Conservation (phyloP, 2,329 filamentous ascomycete species). For the Neofusicoccum ribis region DNA sequence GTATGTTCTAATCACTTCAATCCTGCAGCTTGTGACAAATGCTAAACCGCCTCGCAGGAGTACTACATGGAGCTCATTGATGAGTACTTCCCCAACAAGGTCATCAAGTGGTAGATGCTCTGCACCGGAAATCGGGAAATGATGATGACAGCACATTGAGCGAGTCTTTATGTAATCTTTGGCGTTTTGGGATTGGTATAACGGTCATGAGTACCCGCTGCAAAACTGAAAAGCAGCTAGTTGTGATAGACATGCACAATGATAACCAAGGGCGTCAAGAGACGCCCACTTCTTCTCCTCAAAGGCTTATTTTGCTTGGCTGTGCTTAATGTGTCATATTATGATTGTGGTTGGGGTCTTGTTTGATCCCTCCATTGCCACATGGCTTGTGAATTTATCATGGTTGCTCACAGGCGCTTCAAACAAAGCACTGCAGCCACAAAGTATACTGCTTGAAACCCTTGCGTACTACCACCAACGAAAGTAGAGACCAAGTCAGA, state of each 20-base stretch:
- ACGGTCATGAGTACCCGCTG: conserved; percentile 8
- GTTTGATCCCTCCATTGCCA: neutral
- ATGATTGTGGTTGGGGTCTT: neutral
- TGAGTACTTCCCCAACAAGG: conserved; percentile 69
- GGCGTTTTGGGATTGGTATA: conserved; percentile 6
- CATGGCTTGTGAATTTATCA: neutral
- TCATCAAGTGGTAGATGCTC: conserved; percentile 63
- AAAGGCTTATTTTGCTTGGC: neutral
- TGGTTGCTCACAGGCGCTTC: too few relatives aligned
- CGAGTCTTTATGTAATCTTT: neutral
- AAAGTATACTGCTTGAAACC: too few relatives aligned
- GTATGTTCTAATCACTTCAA: conserved; percentile 36
- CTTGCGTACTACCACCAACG: neutral
- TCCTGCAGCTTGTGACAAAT: neutral
- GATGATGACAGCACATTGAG: neutral
- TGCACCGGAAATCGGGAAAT: neutral
- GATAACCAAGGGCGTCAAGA: neutral
- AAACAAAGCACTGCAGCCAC: too few relatives aligned
- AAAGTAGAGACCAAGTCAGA: neutral
- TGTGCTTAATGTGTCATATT: neutral
- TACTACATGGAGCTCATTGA: conserved; percentile 76
- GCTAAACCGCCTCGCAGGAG: conserved; percentile 46
- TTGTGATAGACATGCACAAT: conserved; percentile 15
- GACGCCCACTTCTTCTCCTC: neutral
- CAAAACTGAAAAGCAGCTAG: conserved; percentile 3